Evolutionary conservation across 2,329 filamentous ascomycete species (phyloP).

Genomic region (Phaeosphaeria sp.): DNA sequence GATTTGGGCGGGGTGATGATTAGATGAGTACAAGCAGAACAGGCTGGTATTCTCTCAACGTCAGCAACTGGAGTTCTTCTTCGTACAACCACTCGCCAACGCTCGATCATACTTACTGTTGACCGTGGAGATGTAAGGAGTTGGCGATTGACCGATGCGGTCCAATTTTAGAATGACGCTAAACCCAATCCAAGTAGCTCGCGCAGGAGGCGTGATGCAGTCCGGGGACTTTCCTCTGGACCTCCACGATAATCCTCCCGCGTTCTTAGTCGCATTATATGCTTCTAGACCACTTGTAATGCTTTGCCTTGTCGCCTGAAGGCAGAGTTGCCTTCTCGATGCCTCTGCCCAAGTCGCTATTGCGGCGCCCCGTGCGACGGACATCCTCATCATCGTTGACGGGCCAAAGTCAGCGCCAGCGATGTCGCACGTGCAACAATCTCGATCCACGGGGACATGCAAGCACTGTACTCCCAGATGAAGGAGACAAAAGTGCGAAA

Average conservation of each 20-base stretch:
- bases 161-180: not conserved
- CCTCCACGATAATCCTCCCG: not conserved
- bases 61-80: not conserved
- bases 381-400: conserved; percentile 17
- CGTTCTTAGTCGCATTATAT: not conserved
- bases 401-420: conserved; percentile 26
- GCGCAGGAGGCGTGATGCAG: not conserved
- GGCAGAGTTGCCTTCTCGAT: conserved; percentile 14
- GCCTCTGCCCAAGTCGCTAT: conserved; percentile 31
- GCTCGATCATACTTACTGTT: not conserved
- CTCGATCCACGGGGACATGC: conserved; percentile 36
- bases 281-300: conserved; percentile 5
- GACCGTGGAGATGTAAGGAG: not conserved
- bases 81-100: not conserved
- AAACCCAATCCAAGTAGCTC: not conserved
- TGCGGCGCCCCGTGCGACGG: conserved; percentile 25
- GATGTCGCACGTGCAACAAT: conserved; percentile 38
- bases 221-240: not conserved
- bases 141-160: not conserved
- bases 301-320: conserved; percentile 7
- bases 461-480: conserved; percentile 27
- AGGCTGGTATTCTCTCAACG: not conserved
- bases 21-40: not conserved
- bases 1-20: not conserved
- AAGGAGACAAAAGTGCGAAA: conserved; percentile 21